Percentiles rank a stretch among this genome's conserved stretches.
phyloP scores from a whole-genome alignment of 441 rosid species.

The Pelargonium australe region DNA sequence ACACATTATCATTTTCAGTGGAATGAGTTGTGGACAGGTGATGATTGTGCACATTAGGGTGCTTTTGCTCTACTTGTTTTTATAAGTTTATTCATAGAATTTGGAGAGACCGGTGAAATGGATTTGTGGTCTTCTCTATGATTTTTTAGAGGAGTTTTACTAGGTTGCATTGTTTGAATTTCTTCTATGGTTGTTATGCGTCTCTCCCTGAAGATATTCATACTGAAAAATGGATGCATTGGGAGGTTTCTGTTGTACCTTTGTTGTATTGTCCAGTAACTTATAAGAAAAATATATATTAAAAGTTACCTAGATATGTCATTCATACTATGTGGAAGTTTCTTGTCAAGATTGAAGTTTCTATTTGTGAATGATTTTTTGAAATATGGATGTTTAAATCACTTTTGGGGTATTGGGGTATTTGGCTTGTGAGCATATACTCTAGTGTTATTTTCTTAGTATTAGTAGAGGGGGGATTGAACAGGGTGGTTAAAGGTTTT shows the following conservation, averaged over 20 bases:
- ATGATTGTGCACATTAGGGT: background rate
- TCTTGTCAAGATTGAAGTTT: background rate
- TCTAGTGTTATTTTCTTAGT: background rate
- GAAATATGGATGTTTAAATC: background rate
- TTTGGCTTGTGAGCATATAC: background rate
- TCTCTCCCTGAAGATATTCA: background rate
- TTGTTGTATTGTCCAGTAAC: background rate
- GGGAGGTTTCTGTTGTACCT: background rate
- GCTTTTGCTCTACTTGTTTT: background rate
- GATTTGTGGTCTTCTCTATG: background rate
- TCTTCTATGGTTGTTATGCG: background rate
- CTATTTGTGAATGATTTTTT: too few relatives aligned
- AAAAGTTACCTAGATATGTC: background rate
- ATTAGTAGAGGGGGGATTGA: background rate
- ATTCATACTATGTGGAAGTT: background rate
- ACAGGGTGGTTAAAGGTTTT: background rate
- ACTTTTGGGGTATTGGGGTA: background rate
- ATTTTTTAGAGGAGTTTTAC: background rate
- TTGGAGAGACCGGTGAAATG: background rate
- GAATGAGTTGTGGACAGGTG: background rate
- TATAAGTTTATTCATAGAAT: background rate
- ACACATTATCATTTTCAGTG: too few relatives aligned
- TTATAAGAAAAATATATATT: background rate
- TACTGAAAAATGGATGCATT: background rate
- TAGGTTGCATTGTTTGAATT: background rate